Evolutionary conservation across 495 filamentous ascomycete genomes (phyloP).

Genomic region (Rostrohypoxylon terebratum): DNA sequence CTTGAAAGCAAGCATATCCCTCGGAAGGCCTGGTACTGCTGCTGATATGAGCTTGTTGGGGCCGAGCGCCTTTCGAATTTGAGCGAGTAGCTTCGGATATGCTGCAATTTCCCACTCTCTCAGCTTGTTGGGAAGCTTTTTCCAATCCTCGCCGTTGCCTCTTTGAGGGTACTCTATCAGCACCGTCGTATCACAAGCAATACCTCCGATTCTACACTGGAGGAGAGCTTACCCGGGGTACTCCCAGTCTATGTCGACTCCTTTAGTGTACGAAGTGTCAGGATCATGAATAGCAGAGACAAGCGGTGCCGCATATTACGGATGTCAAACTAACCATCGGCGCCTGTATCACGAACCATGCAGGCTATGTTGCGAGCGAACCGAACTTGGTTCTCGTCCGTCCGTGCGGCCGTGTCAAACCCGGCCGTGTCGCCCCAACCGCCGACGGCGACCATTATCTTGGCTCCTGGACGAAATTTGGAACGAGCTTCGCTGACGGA

Average conservation of each 20-base stretch:
- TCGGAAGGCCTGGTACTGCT: constrained; percentile 73
- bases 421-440: constrained; percentile 78
- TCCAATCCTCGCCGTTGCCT: constrained; percentile 83
- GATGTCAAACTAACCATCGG: constrained; percentile 62
- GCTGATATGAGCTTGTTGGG: constrained; percentile 72
- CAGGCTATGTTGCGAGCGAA: constrained; percentile 74
- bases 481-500: constrained; percentile 66
- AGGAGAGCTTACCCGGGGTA: constrained; percentile 69
- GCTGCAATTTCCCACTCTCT: constrained; percentile 72
- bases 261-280: constrained; percentile 34
- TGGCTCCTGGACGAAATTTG: constrained; percentile 69
- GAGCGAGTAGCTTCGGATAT: constrained; percentile 71
- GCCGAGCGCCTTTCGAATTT: constrained; percentile 70
- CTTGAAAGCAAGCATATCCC: constrained; percentile 81
- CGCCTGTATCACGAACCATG: constrained; percentile 71
- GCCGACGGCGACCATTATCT: constrained; percentile 76
- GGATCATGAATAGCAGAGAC: background rate
- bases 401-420: constrained; percentile 69
- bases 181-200: background rate
- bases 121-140: constrained; percentile 69
- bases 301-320: background rate
- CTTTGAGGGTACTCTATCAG: constrained; percentile 49
- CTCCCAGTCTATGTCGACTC: constrained; percentile 82
- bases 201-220: background rate
- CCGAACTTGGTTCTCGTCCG: constrained; percentile 60